These are phyloP conservation scores for Fusarium sp. DNA, from an alignment of 2,329 filamentous ascomycete genomes.

Conservation along the genomic window DNA sequence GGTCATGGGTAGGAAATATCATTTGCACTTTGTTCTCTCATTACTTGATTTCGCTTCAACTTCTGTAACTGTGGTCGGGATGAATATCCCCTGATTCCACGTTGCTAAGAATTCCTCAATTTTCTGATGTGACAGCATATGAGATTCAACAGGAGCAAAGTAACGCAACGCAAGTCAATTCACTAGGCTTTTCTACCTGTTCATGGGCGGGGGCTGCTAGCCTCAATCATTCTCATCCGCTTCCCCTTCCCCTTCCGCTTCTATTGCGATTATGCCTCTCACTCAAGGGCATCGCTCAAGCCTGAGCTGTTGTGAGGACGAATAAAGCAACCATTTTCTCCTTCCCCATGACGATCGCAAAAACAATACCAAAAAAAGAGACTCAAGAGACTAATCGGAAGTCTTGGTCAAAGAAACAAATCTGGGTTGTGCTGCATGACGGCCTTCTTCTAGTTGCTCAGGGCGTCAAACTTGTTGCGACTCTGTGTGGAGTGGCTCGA, in stretches of 20 bases:
- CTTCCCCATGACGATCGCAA: not conserved
- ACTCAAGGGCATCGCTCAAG: not conserved
- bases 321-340: not conserved
- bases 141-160: not conserved
- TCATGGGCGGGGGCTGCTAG: not conserved
- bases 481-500: slow-evolving; percentile 27
- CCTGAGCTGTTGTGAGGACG: not conserved
- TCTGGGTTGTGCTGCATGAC: not conserved
- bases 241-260: not conserved
- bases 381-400: not conserved
- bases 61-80: not conserved
- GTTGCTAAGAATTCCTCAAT: not conserved
- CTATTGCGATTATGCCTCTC: not conserved
- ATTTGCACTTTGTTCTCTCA: slow-evolving; percentile 33
- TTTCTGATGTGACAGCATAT: not conserved
- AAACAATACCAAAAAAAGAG: not conserved
- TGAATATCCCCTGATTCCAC: not conserved
- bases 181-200: not conserved
- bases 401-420: not conserved
- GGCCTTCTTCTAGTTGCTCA: not conserved
- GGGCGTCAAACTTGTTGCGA: slow-evolving; percentile 32
- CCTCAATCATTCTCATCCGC: not conserved
- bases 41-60: not conserved
- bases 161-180: not conserved
- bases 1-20: slow-evolving; percentile 44